Conservation (phyloP, 176 grass and related monocot species). For the Oryza australiensis region DNA sequence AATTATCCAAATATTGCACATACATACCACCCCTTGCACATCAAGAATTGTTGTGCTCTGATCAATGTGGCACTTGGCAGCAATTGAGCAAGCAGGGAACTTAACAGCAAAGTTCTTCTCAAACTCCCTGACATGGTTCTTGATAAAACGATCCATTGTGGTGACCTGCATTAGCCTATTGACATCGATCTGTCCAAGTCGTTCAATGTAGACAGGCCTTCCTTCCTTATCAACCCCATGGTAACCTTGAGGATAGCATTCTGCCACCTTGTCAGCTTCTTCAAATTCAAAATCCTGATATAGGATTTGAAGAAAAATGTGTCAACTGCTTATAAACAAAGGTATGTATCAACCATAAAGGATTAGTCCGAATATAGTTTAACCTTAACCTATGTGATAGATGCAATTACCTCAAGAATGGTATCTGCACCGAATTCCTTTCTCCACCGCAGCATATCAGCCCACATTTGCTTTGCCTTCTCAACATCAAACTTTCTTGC, state of each 20-base stretch:
- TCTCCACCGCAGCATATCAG: constrained; percentile 94
- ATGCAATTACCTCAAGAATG: constrained; percentile 69
- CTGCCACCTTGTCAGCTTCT: constrained; percentile 76
- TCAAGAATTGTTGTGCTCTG: constrained; percentile 99
- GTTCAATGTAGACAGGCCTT: constrained; percentile 91
- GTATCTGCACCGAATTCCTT: constrained; percentile 80
- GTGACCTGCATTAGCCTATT: constrained; percentile 94
- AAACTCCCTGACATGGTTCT: constrained; percentile 96
- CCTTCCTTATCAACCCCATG: constrained; percentile 98
- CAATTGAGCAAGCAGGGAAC: constrained; percentile 95
- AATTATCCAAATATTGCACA: not conserved
- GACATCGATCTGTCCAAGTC: constrained; percentile 83
- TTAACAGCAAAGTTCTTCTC: constrained; percentile 88
- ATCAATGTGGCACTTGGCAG: constrained; percentile 83
- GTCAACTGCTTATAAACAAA: not conserved
- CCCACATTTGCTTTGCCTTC: constrained; percentile 98
- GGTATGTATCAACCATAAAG: not conserved
- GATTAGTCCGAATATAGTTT: not conserved
- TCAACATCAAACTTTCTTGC: constrained; percentile 92
- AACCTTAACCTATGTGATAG: not conserved
- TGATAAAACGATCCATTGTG: constrained; percentile 92
- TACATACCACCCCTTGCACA: constrained; percentile 93
- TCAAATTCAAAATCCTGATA: constrained; percentile 80
- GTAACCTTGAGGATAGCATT: constrained; percentile 98
- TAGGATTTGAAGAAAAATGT: constrained; percentile 29